Evolutionary conservation across 495 filamentous ascomycete species (phyloP), one percentile per base, ranked within the genome.

Genomic region (Penicillium lividum): DNA sequence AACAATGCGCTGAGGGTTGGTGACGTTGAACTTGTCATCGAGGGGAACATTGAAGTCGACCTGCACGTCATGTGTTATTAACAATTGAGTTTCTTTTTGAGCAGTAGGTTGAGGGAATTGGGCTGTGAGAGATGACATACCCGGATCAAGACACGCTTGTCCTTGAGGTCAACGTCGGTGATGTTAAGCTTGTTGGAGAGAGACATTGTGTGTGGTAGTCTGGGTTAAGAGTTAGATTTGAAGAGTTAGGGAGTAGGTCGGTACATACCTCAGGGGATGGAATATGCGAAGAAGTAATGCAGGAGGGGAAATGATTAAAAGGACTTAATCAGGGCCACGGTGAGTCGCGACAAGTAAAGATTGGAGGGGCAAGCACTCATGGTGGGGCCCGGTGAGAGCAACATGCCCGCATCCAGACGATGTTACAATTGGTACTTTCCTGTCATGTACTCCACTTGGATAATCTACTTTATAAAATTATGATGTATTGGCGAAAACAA

Each of bases 11-110:
- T 98, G 95, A 75, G 87, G 89, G 84, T 98, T 98, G 72, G 94
- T 97, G 73, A 97, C 84, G n/a, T 93, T 92, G 81, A 89, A 89
- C 59, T 92, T 79, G 61, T 80, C 83, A 71, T 98, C 90, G 71
- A 97, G 91, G 63, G 94, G 94, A 51, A 99, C 94, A 79, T 99
- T 99, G 86, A 99, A 99, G 82, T 99, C 94, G 66, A 99, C 93
- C 93, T 97, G 68, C 43, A 28, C 2, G 15, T 52, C 27, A 28
- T 8, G n/a, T 28, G 49, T 61, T 57, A 64, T 69, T 46, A 64
- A 60, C 57, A 36, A 61, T 55, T 54, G 34, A 5, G 6, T 40
- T 16, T 13, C 13, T 11, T 46, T 31, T 46, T 27, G n/a, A 8
- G 15, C 36, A 25, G 28, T 33, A 7, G 16, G 1, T 43, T 47